Evolutionary conservation across 495 filamentous ascomycete genomes (phyloP).

Genomic region (Aspergillus affinis): DNA sequence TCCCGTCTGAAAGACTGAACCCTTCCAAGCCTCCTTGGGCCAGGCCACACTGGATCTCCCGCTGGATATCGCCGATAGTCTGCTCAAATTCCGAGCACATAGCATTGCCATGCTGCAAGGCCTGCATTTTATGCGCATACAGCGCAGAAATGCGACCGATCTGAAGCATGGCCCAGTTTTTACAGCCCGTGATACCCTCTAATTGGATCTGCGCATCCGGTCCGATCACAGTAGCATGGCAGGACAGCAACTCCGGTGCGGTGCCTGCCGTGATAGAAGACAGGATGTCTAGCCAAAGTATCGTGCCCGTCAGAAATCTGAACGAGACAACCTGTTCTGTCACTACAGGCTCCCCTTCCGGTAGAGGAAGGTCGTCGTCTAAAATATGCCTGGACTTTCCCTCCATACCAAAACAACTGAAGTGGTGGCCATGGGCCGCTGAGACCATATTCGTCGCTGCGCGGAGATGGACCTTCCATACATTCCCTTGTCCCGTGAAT

Average conservation of each 20-base stretch:
- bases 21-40: background rate
- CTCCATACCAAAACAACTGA: background rate
- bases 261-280: background rate
- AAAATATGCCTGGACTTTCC: background rate
- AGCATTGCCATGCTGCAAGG: background rate
- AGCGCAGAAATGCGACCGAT: conserved; percentile 7
- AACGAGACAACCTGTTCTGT: conserved; percentile 1
- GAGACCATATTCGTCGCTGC: background rate
- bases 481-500: background rate
- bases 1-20: background rate
- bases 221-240: conserved; percentile 1
- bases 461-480: background rate
- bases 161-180: conserved; percentile 6
- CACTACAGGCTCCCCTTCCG: background rate
- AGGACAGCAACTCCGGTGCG: conserved; percentile 1
- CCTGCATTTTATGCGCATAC: conserved; percentile 7
- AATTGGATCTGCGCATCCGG: conserved; percentile 1
- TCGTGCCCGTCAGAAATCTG: conserved; percentile 4
- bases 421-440: background rate
- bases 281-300: conserved; percentile 3
- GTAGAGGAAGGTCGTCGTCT: background rate
- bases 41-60: background rate
- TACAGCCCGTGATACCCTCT: conserved; percentile 8
- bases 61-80: background rate
- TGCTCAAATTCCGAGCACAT: background rate